These are phyloP conservation scores for Musa acuminata DNA, from an alignment of 176 grass and related monocot genomes.

Conservation along the genomic window DNA sequence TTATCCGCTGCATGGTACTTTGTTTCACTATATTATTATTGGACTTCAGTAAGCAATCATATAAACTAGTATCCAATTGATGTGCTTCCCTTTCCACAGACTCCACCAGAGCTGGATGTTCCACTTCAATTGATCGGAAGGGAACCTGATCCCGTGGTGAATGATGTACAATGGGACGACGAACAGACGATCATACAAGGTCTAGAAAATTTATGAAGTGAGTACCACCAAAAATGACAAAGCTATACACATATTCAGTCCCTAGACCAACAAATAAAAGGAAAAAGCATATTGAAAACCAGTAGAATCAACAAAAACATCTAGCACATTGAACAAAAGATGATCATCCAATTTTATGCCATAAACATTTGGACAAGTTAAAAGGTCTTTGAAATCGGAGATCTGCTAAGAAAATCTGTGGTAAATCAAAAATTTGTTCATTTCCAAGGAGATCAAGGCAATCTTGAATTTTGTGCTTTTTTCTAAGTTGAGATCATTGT, in stretches of 20 bases:
- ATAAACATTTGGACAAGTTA: too few species aligned
- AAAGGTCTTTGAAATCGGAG: too few species aligned
- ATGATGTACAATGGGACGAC: conserved; percentile 41
- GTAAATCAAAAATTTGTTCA: too few species aligned
- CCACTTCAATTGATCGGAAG: conserved; percentile 54
- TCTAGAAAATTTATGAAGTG: conserved; percentile 62
- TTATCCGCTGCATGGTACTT: conserved; percentile 96
- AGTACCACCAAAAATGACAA: not conserved
- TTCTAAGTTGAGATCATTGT: too few species aligned
- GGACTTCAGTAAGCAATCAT: not conserved
- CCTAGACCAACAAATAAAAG: not conserved
- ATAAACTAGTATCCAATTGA: conserved; percentile 3
- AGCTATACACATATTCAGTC: not conserved
- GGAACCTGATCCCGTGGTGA: conserved; percentile 38
- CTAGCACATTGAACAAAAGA: too few species aligned
- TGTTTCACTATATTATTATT: conserved; percentile 8
- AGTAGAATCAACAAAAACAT: too few species aligned
- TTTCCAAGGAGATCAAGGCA: too few species aligned
- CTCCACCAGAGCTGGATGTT: conserved; percentile 64
- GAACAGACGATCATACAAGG: conserved; percentile 11
- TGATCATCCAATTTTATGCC: too few species aligned
- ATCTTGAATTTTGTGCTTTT: too few species aligned
- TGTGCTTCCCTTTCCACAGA: conserved; percentile 36
- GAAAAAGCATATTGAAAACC: too few species aligned
- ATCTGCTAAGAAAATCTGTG: too few species aligned